Base-by-base conservation (phyloP, 306 rosid species). In the Lablab purpureus region DNA sequence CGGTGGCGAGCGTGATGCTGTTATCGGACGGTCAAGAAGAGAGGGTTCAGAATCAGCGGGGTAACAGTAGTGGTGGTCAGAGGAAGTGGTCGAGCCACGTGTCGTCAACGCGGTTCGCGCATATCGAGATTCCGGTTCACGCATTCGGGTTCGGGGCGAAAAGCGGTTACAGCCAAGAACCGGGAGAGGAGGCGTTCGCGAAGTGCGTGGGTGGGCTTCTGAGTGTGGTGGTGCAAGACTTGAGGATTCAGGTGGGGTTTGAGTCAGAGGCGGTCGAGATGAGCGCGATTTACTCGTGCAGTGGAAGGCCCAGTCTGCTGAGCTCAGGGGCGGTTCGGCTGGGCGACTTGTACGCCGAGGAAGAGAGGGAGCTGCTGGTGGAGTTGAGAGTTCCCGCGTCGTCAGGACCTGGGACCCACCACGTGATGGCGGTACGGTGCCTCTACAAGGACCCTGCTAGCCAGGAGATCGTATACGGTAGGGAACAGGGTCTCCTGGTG, bases 51-150 rank as follows among this genome's bases (percentile, higher is more conserved):
- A 28, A 32, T 62, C 68, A 62, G 4, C 30, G 68, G 1, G 23
- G 71, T 1, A 22, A 27, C 6, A 40, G 47, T 10, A 52, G 27
- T 2, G 71, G 71, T 0, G 72, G 72, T 83, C 97, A 73, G n/a
- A 82, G 92, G 10, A 91, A 84, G 54, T 0, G 59, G 0, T 21
- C 83, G 0, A 41, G 77, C 84, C 87, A 89, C 81, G 82, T 36
- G 66, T 88, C 94, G 0, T 85, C 97, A 0, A 91, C 93, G 30
- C 89, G 98, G 12, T 93, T 89, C 54, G 90, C 97, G 0, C 98
- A 89, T 64, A 88, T 93, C 15, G 98, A 91, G 85, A 91, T 93
- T 40, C 98, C 97, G 80, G 93, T 93, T 76, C 94, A 89, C 47
- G 80, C 91, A 0, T 91, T 84, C 32, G 97, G 96, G 27, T 90